Percentiles rank a stretch among this genome's conserved stretches.
phyloP scores from a whole-genome alignment of 345 rosid genomes.

The Physaria fendleri region DNA sequence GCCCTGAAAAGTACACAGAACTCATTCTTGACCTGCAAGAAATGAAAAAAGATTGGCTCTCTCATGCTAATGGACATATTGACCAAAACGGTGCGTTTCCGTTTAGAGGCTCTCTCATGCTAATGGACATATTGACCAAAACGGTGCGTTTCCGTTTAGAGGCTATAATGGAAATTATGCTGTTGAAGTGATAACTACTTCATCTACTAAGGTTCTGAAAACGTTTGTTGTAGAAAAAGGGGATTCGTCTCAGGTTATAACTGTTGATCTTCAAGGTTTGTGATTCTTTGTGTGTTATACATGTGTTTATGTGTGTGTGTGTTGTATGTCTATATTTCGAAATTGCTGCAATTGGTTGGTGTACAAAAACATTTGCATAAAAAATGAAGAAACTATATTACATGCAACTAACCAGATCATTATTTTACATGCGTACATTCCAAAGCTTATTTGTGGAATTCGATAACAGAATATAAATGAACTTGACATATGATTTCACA shows the following conservation, averaged over 20 bases:
- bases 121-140: slow-evolving; percentile 48
- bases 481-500: no score
- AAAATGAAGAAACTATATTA: no score
- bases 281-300: not conserved
- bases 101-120: slow-evolving; percentile 79
- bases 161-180: slow-evolving; percentile 77
- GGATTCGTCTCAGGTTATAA: slow-evolving; percentile 28
- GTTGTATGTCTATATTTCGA: not conserved
- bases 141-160: slow-evolving; percentile 56
- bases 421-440: no score
- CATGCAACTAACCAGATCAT: no score
- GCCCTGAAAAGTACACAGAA: slow-evolving; percentile 61
- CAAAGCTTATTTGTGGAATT: no score
- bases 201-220: slow-evolving; percentile 35
- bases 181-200: slow-evolving; percentile 42
- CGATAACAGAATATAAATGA: no score
- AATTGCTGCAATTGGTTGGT: not conserved
- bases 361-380: no score
- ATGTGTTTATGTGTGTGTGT: not conserved
- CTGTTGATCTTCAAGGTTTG: slow-evolving; percentile 29
- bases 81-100: slow-evolving; percentile 51
- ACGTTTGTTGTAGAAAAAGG: slow-evolving; percentile 68
- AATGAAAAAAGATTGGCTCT: slow-evolving; percentile 65
- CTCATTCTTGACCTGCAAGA: slow-evolving; percentile 67
- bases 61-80: slow-evolving; percentile 47